Base-by-base conservation (phyloP, 306 rosid species). In the Alnus rubra region DNA sequence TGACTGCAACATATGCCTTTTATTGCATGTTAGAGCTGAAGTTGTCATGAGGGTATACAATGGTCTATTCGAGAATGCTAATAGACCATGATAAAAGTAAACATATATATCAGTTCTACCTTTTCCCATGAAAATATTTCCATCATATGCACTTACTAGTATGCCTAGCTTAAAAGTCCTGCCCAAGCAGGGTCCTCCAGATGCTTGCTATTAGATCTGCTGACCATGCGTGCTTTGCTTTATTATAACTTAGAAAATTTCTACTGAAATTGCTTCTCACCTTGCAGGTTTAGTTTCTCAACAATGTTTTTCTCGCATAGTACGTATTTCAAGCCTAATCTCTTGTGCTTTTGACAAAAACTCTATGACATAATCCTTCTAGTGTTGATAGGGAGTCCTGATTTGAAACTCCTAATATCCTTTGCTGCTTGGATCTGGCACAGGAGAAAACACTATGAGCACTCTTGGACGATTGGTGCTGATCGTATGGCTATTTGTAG, bases 301-400 rank as follows among this genome's bases (percentile, higher is more conserved):
- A 94, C 98, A 4, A 92, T 94, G 96, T 92, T 92, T 82, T 92
- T 90, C 90, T 88, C 98, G 19, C 98, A 94, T 76, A 86, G 98
- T 94, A 92, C 0, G 96, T 85, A 48, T 63, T 76, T 80, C 75
- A 33, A 63, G 18, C 63, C 59, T 30, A 60, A 63, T 39, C 79
- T 72, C 75, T 71, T 75, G 64, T 45, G 30, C 51, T 50, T 60
- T 68, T 74, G 65, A 31, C 49, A 73, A 50, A 5, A 44, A 45
- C 73, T 59, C n/a, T 47, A 35, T 65, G 70, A 44, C n/a, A 47
- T 23, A 60, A 47, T 37, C 72, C 45, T 47, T 49, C 58, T 47
- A 73, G 63, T 52, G 65, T 16, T 54, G 42, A 52, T 42, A 59
- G 73, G 18, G 67, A 52, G 30, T 76, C 49, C 33, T 39, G 76